Conservation (phyloP, 148 eudicot species). For the Dianthus caryophyllus region DNA sequence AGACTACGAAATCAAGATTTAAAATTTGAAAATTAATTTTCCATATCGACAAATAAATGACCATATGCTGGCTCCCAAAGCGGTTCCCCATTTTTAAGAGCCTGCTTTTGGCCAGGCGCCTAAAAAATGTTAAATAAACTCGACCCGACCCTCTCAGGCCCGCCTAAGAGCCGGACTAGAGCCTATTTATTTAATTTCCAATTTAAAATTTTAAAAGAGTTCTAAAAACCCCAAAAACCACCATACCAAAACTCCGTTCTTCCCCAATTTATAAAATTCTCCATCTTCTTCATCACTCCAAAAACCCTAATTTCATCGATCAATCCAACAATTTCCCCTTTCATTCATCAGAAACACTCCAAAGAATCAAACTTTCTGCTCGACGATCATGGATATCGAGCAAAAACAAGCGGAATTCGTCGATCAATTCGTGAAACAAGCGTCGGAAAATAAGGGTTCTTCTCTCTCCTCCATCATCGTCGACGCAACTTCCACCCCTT, state of each 20-base stretch:
- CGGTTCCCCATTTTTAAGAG: too few species aligned
- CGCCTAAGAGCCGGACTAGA: too few species aligned
- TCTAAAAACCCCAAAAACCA: background rate
- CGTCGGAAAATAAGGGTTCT: constrained; percentile 47
- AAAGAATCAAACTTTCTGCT: background rate
- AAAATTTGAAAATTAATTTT: too few species aligned
- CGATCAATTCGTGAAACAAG: constrained; percentile 71
- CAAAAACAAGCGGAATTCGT: constrained; percentile 83
- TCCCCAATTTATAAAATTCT: background rate
- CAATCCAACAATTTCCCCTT: background rate
- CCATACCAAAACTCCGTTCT: background rate
- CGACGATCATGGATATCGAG: constrained; percentile 95
- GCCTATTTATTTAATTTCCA: too few species aligned
- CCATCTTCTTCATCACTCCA: constrained; percentile 4
- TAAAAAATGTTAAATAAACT: too few species aligned
- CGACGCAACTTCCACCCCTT: constrained; percentile 81
- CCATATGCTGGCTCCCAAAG: too few species aligned
- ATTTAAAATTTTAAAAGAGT: too few species aligned
- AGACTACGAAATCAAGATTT: too few species aligned
- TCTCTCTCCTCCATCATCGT: constrained; percentile 49
- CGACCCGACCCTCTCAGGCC: too few species aligned
- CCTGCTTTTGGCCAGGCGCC: too few species aligned
- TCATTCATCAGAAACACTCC: background rate
- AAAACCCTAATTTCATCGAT: constrained; percentile 17
- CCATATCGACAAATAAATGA: too few species aligned